Evolutionary conservation across 495 filamentous ascomycete species (phyloP), one percentile per base, ranked within the genome.

Genomic region (Massariosphaeria phaeospora): DNA sequence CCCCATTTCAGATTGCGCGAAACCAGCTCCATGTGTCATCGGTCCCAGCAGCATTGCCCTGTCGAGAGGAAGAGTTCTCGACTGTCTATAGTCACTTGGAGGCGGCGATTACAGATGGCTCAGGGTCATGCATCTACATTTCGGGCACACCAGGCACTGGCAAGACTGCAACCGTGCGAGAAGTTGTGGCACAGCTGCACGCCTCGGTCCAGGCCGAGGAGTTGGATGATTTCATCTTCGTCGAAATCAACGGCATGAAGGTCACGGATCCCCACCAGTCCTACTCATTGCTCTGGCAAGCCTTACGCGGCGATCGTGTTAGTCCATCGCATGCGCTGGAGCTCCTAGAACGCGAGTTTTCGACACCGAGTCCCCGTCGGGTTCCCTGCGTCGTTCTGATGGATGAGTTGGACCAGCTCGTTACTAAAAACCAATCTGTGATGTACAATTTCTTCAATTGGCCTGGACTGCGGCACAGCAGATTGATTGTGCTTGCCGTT

Each of bases 381-480:
- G 88, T 96, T 10, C 94, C 94, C 0, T 97, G 94, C 64, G 94
- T 99, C 23, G 94, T 99, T 7, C 73, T 99, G 34, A 99, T 99
- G 94, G 94, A 99, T 65, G 94, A 99, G 72, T 79, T 99, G 34
- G 94, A 99, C 70, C 94, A 99, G 66, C 79, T 99, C 3, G 94
- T 96, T 2, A 99, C 94, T 18, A 91, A 89, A 55, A 96, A 93
- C 65, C 94, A 99, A 62, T 89, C 87, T 23, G 94, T 99, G 66
- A 99, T 99, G 94, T 99, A 99, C 73, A 99, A 99, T 66, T 99
- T 99, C 70, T 99, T 99, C 80, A 99, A 99, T 65, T 99, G 94
- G 94, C 94, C 94, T n/a, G 83, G 84, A 17, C 78, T 96, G 17
- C 81, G 86, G 29, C 89, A 99, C 66, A 93, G 87, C 25, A 79